Evolutionary conservation across 495 filamentous ascomycete genomes (phyloP).

Genomic region (Neurospora sp.): DNA sequence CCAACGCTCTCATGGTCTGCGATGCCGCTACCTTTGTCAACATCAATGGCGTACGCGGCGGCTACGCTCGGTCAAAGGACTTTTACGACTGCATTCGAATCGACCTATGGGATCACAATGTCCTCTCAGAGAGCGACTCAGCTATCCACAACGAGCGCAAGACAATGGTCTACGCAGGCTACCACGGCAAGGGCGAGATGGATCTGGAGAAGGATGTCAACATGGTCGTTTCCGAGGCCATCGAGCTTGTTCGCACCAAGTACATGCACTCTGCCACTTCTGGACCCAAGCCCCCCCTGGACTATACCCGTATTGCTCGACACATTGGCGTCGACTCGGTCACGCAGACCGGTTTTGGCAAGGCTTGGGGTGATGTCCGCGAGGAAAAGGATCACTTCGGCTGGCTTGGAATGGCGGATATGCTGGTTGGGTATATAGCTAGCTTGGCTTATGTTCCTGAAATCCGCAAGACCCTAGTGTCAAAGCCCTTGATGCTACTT

Average conservation of each 20-base stretch:
- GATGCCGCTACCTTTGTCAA: slow-evolving; percentile 19
- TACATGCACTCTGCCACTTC: slow-evolving; percentile 25
- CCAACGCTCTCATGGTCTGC: slow-evolving; percentile 18
- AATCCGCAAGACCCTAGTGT: not conserved
- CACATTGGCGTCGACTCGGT: slow-evolving; percentile 30
- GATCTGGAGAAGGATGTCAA: slow-evolving; percentile 32
- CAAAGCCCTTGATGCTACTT: not conserved
- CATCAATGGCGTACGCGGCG: slow-evolving; percentile 15
- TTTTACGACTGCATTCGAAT: not conserved
- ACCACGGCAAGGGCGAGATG: slow-evolving; percentile 35
- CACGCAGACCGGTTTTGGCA: slow-evolving; percentile 34
- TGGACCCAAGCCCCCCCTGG: slow-evolving; percentile 8
- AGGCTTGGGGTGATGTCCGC: not conserved
- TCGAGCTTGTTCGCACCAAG: not conserved
- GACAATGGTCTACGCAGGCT: slow-evolving; percentile 25
- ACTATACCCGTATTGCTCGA: not conserved
- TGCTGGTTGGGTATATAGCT: not conserved
- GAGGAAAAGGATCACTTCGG: not conserved
- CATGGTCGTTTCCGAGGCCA: not conserved
- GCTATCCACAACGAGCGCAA: slow-evolving; percentile 22
- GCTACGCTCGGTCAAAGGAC: not conserved
- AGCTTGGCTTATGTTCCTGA: not conserved
- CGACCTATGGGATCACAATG: slow-evolving; percentile 1
- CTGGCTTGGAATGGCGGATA: not conserved
- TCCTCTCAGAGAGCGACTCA: slow-evolving; percentile 27